Conservation (phyloP, 106 monocot genomes). For the Cymbidium sinense region DNA sequence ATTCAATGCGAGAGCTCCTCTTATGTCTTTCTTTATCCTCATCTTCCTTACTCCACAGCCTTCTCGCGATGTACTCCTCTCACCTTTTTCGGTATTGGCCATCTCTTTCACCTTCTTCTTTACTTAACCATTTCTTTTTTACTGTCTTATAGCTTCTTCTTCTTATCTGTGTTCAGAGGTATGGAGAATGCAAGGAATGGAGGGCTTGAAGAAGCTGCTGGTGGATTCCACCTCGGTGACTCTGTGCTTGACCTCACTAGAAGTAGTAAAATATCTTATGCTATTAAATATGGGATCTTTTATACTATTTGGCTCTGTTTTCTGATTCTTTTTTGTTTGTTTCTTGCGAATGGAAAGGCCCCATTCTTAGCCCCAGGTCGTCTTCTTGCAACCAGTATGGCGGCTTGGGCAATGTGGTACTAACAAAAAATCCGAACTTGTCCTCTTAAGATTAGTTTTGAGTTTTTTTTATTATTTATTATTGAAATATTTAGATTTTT, state of each 20-base stretch:
- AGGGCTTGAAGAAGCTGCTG: slow-evolving; percentile 15
- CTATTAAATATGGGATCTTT: not conserved
- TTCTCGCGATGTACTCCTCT: slow-evolving; percentile 43
- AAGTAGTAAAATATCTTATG: slow-evolving; percentile 18
- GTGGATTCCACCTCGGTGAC: slow-evolving; percentile 56
- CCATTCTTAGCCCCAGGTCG: slow-evolving; percentile 58
- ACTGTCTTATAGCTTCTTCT: not conserved
- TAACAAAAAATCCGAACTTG: not conserved
- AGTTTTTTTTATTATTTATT: not conserved
- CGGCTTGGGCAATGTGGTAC: slow-evolving; percentile 32
- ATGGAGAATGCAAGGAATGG: slow-evolving; percentile 10
- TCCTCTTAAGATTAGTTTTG: slow-evolving; percentile 2
- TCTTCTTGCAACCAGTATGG: slow-evolving; percentile 36
- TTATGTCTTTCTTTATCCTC: not conserved
- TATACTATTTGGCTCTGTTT: not conserved
- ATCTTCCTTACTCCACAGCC: not conserved
- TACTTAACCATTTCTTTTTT: not conserved
- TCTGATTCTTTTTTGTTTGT: slow-evolving; percentile 9
- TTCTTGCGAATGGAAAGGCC: slow-evolving; percentile 25
- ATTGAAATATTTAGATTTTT: not conserved
- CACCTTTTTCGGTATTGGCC: slow-evolving; percentile 29
- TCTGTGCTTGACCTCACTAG: slow-evolving; percentile 42
- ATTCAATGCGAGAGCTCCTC: not conserved
- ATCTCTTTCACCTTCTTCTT: not conserved
- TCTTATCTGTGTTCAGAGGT: slow-evolving; percentile 21